phyloP scores from a whole-genome alignment of 2,329 filamentous ascomycete genomes.

The Polychaeton citri region DNA sequence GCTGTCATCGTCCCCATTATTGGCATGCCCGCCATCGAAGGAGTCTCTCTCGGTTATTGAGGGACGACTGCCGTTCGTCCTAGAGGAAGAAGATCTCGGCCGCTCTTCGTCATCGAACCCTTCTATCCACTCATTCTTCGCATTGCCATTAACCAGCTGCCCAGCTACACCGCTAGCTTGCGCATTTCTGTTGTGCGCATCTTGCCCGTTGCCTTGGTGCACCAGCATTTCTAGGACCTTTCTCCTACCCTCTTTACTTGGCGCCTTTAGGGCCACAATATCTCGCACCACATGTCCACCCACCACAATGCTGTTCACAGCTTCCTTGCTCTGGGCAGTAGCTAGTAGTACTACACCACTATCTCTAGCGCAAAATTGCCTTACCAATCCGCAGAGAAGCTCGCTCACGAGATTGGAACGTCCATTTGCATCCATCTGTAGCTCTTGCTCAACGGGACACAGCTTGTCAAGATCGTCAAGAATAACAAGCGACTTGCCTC shows the following conservation, averaged over 20 bases:
- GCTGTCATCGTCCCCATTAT: conserved; percentile 37
- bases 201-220: conserved; percentile 11
- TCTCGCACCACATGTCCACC: conserved; percentile 87
- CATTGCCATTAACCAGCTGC: neutral
- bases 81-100: conserved; percentile 20
- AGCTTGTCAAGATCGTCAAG: conserved; percentile 88
- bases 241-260: conserved; percentile 78
- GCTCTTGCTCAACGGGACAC: conserved; percentile 84
- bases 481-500: conserved; percentile 71
- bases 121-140: conserved; percentile 52
- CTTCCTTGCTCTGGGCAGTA: conserved; percentile 86
- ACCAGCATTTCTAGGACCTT: conserved; percentile 73
- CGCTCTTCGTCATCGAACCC: conserved; percentile 42
- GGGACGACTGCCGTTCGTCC: neutral
- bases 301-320: conserved; percentile 77
- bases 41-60: neutral
- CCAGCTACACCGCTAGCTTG: conserved; percentile 7
- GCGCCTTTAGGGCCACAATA: conserved; percentile 77
- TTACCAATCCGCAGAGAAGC: conserved; percentile 66
- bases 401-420: conserved; percentile 88
- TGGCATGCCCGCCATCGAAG: conserved; percentile 15
- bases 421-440: conserved; percentile 88
- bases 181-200: conserved; percentile 4
- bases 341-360: conserved; percentile 76
- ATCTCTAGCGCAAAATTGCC: conserved; percentile 68